phyloP scores from a whole-genome alignment of 176 grass and related monocot species.

The Oryza glaberrima region DNA sequence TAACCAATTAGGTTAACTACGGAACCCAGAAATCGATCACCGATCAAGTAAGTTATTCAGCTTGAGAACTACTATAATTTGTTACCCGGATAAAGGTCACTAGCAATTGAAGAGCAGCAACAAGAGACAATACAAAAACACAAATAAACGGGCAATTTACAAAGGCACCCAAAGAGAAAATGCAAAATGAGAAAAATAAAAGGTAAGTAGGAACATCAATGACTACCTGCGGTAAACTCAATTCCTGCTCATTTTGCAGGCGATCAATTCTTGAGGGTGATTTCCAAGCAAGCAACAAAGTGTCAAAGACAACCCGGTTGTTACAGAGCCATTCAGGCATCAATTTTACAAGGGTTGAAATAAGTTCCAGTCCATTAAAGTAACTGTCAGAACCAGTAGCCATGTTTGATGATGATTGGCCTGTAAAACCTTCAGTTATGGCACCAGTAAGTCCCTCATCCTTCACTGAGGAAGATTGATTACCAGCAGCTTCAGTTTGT shows the following conservation, averaged over 20 bases:
- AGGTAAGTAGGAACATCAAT: not conserved
- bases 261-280: slow-evolving; percentile 85
- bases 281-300: slow-evolving; percentile 90
- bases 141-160: slow-evolving; percentile 13
- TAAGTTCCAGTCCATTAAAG: slow-evolving; percentile 93
- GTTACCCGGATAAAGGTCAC: not conserved
- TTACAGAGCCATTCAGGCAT: slow-evolving; percentile 95
- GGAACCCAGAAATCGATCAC: too few species aligned
- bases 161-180: slow-evolving; percentile 17
- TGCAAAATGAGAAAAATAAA: slow-evolving; percentile 5
- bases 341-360: slow-evolving; percentile 87
- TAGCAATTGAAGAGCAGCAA: slow-evolving; percentile 1
- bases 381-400: slow-evolving; percentile 75
- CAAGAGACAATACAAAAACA: slow-evolving; percentile 14
- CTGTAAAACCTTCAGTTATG: slow-evolving; percentile 62
- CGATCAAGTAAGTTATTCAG: not conserved
- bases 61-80: not conserved
- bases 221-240: slow-evolving; percentile 85
- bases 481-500: slow-evolving; percentile 55
- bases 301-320: slow-evolving; percentile 86
- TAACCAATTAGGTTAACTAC: too few species aligned
- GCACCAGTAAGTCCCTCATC: slow-evolving; percentile 66
- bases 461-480: slow-evolving; percentile 65
- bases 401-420: slow-evolving; percentile 58
- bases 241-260: slow-evolving; percentile 87